Percentiles rank a stretch among this genome's conserved stretches.
Evolutionary conservation across 805 yeast genomes (phyloP).

Genomic region (Soucietia sequanensis): DNA sequence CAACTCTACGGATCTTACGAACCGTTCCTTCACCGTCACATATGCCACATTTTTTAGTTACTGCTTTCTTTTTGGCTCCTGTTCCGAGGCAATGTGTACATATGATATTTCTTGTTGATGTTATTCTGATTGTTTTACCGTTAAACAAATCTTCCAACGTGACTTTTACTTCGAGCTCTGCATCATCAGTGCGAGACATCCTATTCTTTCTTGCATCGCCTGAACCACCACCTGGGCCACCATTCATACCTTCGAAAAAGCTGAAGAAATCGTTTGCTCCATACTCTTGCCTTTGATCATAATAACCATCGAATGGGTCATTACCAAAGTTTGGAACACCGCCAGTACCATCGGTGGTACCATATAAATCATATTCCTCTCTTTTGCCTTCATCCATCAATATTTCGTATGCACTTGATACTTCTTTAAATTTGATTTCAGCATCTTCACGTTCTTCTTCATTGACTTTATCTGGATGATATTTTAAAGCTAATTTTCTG

Average conservation of each 20-base stretch:
- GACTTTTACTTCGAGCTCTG: conserved; percentile 60
- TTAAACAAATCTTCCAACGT: conserved; percentile 72
- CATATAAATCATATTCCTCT: conserved; percentile 57
- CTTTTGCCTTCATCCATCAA: conserved; percentile 68
- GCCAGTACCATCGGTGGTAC: conserved; percentile 35
- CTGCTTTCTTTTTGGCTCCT: conserved; percentile 67
- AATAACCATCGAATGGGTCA: conserved; percentile 36
- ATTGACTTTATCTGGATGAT: conserved; percentile 87
- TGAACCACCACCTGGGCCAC: conserved; percentile 14
- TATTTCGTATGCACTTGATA: conserved; percentile 82
- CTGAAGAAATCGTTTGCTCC: conserved; percentile 75
- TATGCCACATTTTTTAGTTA: conserved; percentile 51
- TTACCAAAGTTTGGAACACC: conserved; percentile 24
- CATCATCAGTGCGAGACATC: conserved; percentile 58
- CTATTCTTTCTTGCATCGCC: conserved; percentile 14
- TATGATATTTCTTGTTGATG: conserved; percentile 66
- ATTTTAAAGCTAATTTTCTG: conserved; percentile 73
- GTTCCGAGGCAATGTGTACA: conserved; percentile 75
- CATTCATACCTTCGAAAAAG: conserved; percentile 54
- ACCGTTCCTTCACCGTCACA: conserved; percentile 75
- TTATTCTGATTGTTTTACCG: conserved; percentile 76
- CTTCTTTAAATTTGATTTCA: conserved; percentile 78
- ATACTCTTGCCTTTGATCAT: conserved; percentile 44
- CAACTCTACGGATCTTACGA: conserved; percentile 60
- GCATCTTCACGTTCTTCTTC: conserved; percentile 67